These are phyloP conservation scores for Cinchona pubescens DNA, from an alignment of 257 asterid species.

Conservation along the genomic window DNA sequence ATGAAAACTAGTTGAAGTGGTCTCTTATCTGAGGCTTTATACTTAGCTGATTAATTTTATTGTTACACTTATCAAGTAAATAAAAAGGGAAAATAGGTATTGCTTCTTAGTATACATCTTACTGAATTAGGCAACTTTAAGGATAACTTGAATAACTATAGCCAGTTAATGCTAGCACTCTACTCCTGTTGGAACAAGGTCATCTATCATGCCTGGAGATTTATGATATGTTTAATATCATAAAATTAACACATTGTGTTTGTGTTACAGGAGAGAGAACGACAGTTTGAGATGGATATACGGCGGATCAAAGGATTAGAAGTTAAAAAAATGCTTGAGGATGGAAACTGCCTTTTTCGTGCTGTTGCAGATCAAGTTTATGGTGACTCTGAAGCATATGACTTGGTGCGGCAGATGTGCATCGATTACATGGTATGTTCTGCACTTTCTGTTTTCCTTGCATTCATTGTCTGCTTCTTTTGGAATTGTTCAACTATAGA, in stretches of 20 bases:
- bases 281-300: constrained; percentile 77
- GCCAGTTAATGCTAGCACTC: background rate
- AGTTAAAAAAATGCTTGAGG: constrained; percentile 90
- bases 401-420: constrained; percentile 98
- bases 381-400: constrained; percentile 88
- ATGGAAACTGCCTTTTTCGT: constrained; percentile 97
- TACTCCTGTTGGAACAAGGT: background rate
- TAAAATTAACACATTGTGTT: background rate
- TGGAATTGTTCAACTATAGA: background rate
- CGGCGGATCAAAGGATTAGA: constrained; percentile 87
- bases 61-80: background rate
- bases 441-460: background rate
- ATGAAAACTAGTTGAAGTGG: background rate
- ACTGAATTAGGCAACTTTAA: background rate
- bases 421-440: constrained; percentile 90
- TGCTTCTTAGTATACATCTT: background rate
- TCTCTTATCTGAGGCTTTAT: background rate
- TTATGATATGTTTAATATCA: background rate
- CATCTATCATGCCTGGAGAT: background rate
- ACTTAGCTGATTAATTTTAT: background rate
- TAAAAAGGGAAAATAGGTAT: background rate
- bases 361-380: constrained; percentile 99
- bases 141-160: background rate
- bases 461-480: constrained; percentile 4
- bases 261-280: constrained; percentile 88